Conservation (phyloP, 768 basidiomycete species). For the Lepiota brunneoincarnata region DNA sequence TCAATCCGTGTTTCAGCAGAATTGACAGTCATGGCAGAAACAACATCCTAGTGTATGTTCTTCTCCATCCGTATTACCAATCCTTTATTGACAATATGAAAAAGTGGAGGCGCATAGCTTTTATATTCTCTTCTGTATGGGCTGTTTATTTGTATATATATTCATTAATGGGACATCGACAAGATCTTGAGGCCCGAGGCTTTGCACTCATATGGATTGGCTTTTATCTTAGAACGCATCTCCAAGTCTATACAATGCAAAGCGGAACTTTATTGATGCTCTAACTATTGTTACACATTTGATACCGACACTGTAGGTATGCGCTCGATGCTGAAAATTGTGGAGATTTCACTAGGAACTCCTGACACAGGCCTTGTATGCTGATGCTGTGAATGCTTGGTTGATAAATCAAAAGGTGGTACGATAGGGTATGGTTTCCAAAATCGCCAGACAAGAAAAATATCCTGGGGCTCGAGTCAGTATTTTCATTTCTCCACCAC, state of each 20-base stretch:
- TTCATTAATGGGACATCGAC: not conserved
- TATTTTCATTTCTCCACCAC: not conserved
- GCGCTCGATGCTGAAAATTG: not conserved
- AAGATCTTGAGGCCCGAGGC: not conserved
- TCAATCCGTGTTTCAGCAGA: not conserved
- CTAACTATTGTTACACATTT: constrained; percentile 8
- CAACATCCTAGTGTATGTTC: constrained; percentile 94
- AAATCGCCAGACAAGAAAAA: constrained; percentile 34
- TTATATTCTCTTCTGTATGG: constrained; percentile 26
- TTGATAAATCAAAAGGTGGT: constrained; percentile 6
- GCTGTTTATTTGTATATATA: constrained; percentile 12
- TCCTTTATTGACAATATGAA: constrained; percentile 22
- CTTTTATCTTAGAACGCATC: too few relatives aligned
- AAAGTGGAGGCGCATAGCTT: constrained; percentile 73
- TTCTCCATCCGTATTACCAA: not conserved
- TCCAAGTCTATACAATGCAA: not conserved
- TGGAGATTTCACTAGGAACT: not conserved
- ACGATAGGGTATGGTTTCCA: constrained; percentile 19
- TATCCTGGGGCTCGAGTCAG: constrained; percentile 29
- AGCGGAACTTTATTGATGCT: not conserved
- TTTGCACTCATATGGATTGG: too few relatives aligned
- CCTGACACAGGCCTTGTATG: not conserved
- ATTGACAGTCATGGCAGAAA: constrained; percentile 52
- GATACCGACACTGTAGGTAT: not conserved
- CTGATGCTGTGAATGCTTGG: constrained; percentile 3